Base-by-base conservation (phyloP, 1,284 basidiomycete genomes). In the Fomes fomentarius region DNA sequence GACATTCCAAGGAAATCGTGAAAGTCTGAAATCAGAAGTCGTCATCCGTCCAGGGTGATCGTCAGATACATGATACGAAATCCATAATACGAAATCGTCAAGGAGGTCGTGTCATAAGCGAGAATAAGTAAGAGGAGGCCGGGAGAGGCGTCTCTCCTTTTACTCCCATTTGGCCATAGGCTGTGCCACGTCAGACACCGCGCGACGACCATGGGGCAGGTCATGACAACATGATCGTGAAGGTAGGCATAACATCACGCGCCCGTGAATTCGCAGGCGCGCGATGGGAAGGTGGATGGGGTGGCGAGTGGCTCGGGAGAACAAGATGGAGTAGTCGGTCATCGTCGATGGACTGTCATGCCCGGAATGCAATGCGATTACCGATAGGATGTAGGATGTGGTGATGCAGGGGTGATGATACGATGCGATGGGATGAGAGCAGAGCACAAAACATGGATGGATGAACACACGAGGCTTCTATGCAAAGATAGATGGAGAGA, bases 31-130 rank as follows among this genome's bases (percentile, higher is more conserved):
- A 33, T 43, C 42, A 49, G 15, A 25, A 28, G 25, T 48, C 47
- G 50, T 59, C 46, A 53, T 56, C 51, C 51, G 54, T 56, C 47
- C 39, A 31, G 24, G 35, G 14, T 8, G 25, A 41, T 54, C 54
- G 54, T 60, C n/a, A 51, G 26, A 30, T 50, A 48, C 51, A 48
- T 56, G 42, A 47, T 25, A 31, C 39, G 11, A 31, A 19, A 60
- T 54, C 58, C 47, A 57, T 53, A 53, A 56, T 54, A 37, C 40
- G n/a, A n/a, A n/a, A n/a, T n/a, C n/a, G n/a, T n/a, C n/a, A n/a
- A n/a, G n/a, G n/a, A n/a, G n/a, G 43, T 54, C 34, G 38, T 38
- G 44, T 54, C 54, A 52, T 60, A 45, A 58, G 40, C 41, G 45
- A 55, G 42, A 50, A 58, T 56, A 56, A 53, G 48, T 51, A 28